Percentiles rank a stretch among this genome's conserved stretches.
Conservation (phyloP, 202 grass and related monocot species). For the Setaria italica region DNA sequence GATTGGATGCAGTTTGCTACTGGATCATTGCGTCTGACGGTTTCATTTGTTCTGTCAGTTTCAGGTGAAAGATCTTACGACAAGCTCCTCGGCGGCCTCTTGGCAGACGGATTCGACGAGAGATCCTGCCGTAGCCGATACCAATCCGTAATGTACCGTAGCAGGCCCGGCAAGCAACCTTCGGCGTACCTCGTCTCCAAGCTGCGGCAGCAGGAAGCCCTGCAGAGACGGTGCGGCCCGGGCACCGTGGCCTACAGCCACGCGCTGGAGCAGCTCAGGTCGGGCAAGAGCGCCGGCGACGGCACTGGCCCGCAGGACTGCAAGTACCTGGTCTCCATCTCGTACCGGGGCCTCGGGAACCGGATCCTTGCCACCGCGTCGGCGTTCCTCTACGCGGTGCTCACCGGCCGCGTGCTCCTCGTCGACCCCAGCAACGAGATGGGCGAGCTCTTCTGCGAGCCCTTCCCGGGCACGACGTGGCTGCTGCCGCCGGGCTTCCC, state of each 20-base stretch:
- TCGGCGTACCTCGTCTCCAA: slow-evolving; percentile 47
- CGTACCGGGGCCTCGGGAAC: slow-evolving; percentile 76
- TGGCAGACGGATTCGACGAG: slow-evolving; percentile 43
- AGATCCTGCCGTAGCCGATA: slow-evolving; percentile 55
- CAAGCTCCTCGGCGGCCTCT: slow-evolving; percentile 53
- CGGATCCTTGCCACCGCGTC: slow-evolving; percentile 65
- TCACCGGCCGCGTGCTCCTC: slow-evolving; percentile 43
- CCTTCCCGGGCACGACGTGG: slow-evolving; percentile 65
- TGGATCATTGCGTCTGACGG: neutral
- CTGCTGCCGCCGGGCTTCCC: slow-evolving; percentile 53
- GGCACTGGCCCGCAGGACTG: slow-evolving; percentile 27
- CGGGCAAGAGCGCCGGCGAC: neutral
- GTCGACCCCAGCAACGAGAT: slow-evolving; percentile 37
- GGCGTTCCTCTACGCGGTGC: slow-evolving; percentile 70
- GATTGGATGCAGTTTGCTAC: neutral
- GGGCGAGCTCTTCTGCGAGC: slow-evolving; percentile 52
- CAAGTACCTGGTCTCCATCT: slow-evolving; percentile 58
- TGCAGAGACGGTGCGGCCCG: slow-evolving; percentile 54
- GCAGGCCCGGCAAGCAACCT: slow-evolving; percentile 19
- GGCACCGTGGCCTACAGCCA: slow-evolving; percentile 42
- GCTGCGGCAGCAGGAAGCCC: slow-evolving; percentile 47
- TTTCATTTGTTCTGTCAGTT: slow-evolving; percentile 38
- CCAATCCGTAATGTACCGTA: slow-evolving; percentile 54
- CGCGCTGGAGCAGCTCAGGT: slow-evolving; percentile 27
- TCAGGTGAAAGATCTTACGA: neutral